Evolutionary conservation across 2,329 filamentous ascomycete species (phyloP).

Genomic region (Clathrospora elynae): DNA sequence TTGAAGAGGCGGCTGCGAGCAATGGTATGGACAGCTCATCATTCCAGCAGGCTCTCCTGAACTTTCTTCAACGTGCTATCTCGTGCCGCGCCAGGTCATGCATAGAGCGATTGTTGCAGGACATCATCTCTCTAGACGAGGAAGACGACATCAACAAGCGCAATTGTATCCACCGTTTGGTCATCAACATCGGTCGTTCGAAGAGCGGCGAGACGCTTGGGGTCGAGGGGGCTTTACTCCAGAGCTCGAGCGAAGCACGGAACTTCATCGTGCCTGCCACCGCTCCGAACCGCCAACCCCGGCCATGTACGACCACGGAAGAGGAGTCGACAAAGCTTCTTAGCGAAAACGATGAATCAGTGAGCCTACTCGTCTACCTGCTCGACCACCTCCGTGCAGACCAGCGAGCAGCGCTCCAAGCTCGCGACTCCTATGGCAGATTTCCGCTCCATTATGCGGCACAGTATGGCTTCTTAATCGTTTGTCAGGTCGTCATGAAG

Average conservation of each 20-base stretch:
- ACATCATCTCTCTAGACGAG: conserved; percentile 76
- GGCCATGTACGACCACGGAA: conserved; percentile 69
- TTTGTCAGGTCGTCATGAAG: conserved; percentile 84
- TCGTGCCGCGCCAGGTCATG: conserved; percentile 70
- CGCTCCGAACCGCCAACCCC: conserved; percentile 66
- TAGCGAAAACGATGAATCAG: conserved; percentile 73
- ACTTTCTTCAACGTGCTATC: conserved; percentile 78
- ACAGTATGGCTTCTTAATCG: conserved; percentile 90
- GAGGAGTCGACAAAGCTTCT: conserved; percentile 64
- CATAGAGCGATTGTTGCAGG: conserved; percentile 71
- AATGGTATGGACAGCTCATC: conserved; percentile 55
- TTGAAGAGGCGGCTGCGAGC: conserved; percentile 63
- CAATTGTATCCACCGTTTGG: conserved; percentile 89
- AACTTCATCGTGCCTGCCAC: conserved; percentile 82
- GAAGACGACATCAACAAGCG: conserved; percentile 91
- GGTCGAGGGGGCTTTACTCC: conserved; percentile 58
- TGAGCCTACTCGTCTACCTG: conserved; percentile 67
- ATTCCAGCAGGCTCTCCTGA: conserved; percentile 73
- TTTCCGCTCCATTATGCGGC: conserved; percentile 91
- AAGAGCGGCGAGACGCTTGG: conserved; percentile 58
- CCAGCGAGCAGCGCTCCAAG: conserved; percentile 70
- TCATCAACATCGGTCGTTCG: conserved; percentile 87
- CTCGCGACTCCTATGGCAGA: conserved; percentile 78
- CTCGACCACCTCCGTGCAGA: conserved; percentile 70
- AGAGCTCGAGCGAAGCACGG: conserved; percentile 60